phyloP scores from a whole-genome alignment of 148 eudicot genomes.

The Chenopodium quinoa region DNA sequence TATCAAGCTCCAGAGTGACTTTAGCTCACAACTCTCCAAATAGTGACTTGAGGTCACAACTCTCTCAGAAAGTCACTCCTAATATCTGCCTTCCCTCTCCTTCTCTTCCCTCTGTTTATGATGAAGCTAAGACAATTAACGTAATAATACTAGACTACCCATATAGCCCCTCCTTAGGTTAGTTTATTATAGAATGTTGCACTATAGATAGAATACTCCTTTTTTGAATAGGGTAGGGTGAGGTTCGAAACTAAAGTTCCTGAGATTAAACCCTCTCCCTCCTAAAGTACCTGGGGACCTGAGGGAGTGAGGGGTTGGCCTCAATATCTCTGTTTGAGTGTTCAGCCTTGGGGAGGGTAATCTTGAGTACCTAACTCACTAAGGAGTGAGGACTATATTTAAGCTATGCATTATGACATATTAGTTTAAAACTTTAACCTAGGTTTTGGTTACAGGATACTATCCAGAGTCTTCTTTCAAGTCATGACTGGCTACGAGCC shows the following conservation, averaged over 20 bases:
- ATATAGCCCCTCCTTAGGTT: no score
- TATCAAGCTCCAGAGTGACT: no score
- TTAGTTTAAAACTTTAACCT: background rate
- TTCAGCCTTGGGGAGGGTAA: background rate
- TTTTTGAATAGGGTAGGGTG: background rate
- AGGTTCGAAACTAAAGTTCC: background rate
- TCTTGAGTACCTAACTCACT: background rate
- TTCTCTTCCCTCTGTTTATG: background rate
- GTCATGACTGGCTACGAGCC: slow-evolving; percentile 83
- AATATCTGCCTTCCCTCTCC: no score
- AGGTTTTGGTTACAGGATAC: slow-evolving; percentile 44
- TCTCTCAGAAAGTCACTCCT: no score
- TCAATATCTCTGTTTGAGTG: background rate
- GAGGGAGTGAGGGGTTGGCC: background rate
- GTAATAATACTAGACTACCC: no score
- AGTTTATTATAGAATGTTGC: background rate
- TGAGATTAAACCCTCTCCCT: background rate
- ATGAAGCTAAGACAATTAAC: no score
- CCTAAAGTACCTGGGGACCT: background rate
- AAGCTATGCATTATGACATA: background rate
- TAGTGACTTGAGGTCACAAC: no score
- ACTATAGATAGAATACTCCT: background rate
- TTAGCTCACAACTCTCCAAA: no score
- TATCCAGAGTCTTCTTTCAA: slow-evolving; percentile 43
- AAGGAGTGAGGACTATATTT: no score